Conservation (phyloP, 2,329 filamentous ascomycete genomes). For the Ophiostoma sp. region DNA sequence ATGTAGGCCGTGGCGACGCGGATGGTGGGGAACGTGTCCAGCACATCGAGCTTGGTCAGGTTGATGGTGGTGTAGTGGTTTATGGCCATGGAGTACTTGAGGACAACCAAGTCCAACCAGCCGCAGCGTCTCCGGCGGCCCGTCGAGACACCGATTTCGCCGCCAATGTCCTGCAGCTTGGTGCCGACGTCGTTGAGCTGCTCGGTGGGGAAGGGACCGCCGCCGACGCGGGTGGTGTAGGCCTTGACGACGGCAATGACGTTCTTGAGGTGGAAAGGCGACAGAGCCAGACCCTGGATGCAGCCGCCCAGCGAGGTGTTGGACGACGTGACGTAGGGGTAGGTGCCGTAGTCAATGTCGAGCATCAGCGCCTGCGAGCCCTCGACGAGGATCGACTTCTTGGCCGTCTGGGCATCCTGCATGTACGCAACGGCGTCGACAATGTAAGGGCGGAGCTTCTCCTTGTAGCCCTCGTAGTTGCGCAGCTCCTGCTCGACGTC, state of each 20-base stretch:
- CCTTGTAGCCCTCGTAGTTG: conserved; percentile 60
- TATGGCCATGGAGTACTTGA: conserved; percentile 57
- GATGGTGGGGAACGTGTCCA: conserved; percentile 73
- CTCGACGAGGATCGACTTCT: conserved; percentile 61
- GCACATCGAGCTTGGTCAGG: conserved; percentile 64
- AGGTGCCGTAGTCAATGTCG: conserved; percentile 61
- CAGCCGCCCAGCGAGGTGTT: conserved; percentile 58
- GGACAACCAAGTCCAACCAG: conserved; percentile 65
- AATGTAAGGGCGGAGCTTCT: conserved; percentile 59
- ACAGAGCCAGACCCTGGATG: conserved; percentile 37
- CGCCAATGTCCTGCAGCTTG: conserved; percentile 42
- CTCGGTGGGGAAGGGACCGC: conserved; percentile 64
- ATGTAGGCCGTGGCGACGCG: conserved; percentile 73
- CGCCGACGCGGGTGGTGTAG: conserved; percentile 61
- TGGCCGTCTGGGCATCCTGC: conserved; percentile 51
- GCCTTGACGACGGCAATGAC: conserved; percentile 66
- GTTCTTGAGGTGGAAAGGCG: conserved; percentile 37
- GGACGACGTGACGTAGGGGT: conserved; percentile 60
- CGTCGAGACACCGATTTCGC: conserved; percentile 43
- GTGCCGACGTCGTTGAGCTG: conserved; percentile 42
- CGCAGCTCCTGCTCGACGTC: conserved; percentile 70
- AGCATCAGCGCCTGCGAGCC: conserved; percentile 49
- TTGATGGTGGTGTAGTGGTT: conserved; percentile 61
- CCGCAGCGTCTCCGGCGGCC: conserved; percentile 59
- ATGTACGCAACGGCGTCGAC: conserved; percentile 63